Evolutionary conservation across 371 early-diverging fungal genomes (phyloP), one percentile per base, ranked within the genome.

Genomic region (Mucor velutinosus): DNA sequence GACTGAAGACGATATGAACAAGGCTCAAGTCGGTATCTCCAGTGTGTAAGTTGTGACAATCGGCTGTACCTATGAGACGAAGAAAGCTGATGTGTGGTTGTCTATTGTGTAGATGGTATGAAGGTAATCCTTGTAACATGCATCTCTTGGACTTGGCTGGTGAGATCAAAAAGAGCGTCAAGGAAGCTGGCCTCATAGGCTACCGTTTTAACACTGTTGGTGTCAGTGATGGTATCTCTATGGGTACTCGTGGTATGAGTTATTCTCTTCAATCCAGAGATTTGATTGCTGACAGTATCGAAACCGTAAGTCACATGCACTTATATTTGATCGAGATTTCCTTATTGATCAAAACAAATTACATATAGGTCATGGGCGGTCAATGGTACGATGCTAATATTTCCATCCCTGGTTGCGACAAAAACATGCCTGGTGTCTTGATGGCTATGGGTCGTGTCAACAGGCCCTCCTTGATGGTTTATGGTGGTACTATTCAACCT

Each of bases 91-190:
- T 63, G 41, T 19, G 37, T 47, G 37, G 7, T 37, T 58, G 37
- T 59, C 39, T 76, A 91, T 37, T 57, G 30, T 59, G 32, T 76
- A 91, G 92, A 7, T 95, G 98, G 95, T 97, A 94, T 77, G 98
- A 99, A 75, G 99, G 99, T 67, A 99, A 99, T 84, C 97, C 99
- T 19, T 99, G 99, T 86, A 99, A 99, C 84, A 99, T 99, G 99
- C 99, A 99, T 71, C 86, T 99, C 66, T 85, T 92, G 72, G 95
- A 95, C 70, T 86, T 99, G 25, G 87, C 97, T 11, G 86, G 67
- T 30, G 82, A 89, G 66, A 95, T 99, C 61, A 99, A 99, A 79
- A 88, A 94, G 71, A 95, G 97, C 67, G 97, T 97, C 27, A 74
- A 88, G 73, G 76, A 90, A 23, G 94, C 95, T 11, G 94, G 95